Base-by-base conservation (phyloP, 2,329 filamentous ascomycete genomes). In the Trichoderma polysporum region DNA sequence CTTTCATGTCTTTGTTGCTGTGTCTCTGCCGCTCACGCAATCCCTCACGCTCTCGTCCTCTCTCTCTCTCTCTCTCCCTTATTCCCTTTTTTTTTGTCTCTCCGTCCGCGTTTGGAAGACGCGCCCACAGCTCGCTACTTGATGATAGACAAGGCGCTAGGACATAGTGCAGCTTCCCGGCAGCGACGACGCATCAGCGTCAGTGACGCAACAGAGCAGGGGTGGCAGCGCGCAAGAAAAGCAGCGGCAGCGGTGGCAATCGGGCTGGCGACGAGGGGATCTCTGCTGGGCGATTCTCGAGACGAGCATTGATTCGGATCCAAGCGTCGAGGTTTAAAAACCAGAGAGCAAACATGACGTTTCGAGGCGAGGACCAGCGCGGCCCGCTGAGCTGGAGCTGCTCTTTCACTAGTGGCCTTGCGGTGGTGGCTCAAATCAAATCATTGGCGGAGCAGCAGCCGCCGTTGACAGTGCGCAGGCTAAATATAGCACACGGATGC, bases 1-100 rank as follows among this genome's bases (percentile, higher is more conserved):
- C 50, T 31, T 17, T 73, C 73, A 74, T 74, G 58, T 73, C 73
- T 72, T 68, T 69, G 66, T 33, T 49, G 15, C 52, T 49, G 41
- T 50, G 19, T 9, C 47, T 33, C 47, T 33, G 19, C 27, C 35
- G 29, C 37, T 27, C 27, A 22, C 41, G 22, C 52, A 25, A 10
- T 41, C 10, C 17, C 17, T 35, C 52, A 17, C 17, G 7, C 25
- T 45, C 60, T 22, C 22, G 39, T 27, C n/a, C n/a, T 3, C n/a
- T 47, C 27, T 17, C 22, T 58, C 54, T 41, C 25, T 22, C 35
- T 39, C 10, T 33, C 27, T 22, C n/a, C 25, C 12, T 31, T 6
- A 4, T 19, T 17, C 13, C 19, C 10, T 25, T 47, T 17, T 4
- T 50, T 3, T 50, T 12, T 50, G 25, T 19, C 22, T 22, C 57